Conservation (phyloP, 2,329 filamentous ascomycete species). For the Pyrenochaeta sp. region DNA sequence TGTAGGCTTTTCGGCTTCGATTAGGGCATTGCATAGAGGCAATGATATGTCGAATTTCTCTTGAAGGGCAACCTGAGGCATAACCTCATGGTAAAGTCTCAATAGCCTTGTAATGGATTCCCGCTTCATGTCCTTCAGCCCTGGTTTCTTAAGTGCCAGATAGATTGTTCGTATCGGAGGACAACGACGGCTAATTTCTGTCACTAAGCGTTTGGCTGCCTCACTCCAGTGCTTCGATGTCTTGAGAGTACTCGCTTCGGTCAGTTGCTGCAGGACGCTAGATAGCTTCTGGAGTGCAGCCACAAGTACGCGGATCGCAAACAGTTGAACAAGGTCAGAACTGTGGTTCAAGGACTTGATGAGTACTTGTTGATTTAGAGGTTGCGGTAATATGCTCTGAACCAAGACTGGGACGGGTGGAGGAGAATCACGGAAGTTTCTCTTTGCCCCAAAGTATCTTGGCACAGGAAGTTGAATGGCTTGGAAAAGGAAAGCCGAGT, state of each 20-base stretch:
- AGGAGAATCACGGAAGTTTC: constrained; percentile 69
- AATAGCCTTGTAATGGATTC: constrained; percentile 82
- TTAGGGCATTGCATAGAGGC: constrained; percentile 73
- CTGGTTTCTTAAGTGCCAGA: constrained; percentile 73
- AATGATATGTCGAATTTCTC: constrained; percentile 89
- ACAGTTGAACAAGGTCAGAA: constrained; percentile 81
- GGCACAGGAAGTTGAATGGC: constrained; percentile 79
- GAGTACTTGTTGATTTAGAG: constrained; percentile 80
- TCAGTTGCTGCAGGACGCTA: constrained; percentile 68
- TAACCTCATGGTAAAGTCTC: constrained; percentile 81
- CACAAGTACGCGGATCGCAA: constrained; percentile 80
- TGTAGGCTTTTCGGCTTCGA: constrained; percentile 60
- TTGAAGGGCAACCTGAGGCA: constrained; percentile 79
- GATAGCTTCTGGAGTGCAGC: constrained; percentile 81
- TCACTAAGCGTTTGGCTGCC: constrained; percentile 70
- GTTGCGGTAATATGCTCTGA: constrained; percentile 84
- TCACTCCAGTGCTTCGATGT: constrained; percentile 70
- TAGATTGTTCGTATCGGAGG: constrained; percentile 85
- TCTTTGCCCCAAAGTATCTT: constrained; percentile 71
- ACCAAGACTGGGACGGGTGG: constrained; percentile 81
- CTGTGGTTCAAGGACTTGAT: constrained; percentile 80
- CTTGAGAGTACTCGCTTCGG: constrained; percentile 49
- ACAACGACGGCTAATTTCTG: constrained; percentile 78
- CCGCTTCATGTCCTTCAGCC: constrained; percentile 75
- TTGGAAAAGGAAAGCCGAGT: constrained; percentile 86